phyloP scores from a whole-genome alignment of 345 rosid species.

The Mangifera indica region DNA sequence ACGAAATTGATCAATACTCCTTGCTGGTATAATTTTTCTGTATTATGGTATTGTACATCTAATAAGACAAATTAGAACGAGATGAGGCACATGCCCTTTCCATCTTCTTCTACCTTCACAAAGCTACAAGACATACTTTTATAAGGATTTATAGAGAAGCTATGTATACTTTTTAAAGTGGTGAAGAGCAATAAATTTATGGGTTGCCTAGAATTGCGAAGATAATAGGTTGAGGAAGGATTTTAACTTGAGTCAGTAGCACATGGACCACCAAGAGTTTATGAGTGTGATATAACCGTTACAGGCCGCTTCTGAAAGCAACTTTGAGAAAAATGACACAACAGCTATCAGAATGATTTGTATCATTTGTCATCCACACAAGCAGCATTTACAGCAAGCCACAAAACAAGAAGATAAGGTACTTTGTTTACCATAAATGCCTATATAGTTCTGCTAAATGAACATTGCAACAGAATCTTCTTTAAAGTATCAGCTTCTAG shows the following conservation, averaged over 20 bases:
- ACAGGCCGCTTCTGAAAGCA: slow-evolving; percentile 1
- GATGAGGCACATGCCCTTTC: background rate
- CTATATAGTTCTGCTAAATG: too few relatives aligned
- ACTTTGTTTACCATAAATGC: background rate
- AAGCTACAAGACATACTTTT: background rate
- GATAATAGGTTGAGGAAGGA: too few relatives aligned
- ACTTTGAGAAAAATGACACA: slow-evolving; percentile 6
- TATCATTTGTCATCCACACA: slow-evolving; percentile 8
- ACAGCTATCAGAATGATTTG: slow-evolving; percentile 5
- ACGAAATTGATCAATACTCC: too few relatives aligned
- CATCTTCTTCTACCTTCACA: background rate
- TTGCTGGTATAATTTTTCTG: background rate
- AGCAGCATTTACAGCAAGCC: slow-evolving; percentile 6
- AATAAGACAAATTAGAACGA: background rate
- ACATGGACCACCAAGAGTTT: background rate
- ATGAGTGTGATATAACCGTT: background rate
- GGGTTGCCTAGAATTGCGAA: too few relatives aligned
- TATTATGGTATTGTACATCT: background rate
- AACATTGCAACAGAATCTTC: background rate
- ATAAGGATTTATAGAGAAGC: background rate
- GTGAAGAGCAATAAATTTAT: background rate
- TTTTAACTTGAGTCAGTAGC: background rate
- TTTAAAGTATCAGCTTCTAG: background rate
- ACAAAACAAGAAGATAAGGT: background rate
- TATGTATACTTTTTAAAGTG: background rate